Percentiles rank a stretch among this genome's conserved stretches.
These are phyloP conservation scores for Parietichytrium sp. DNA, from an alignment of 108 stramenopile species.

Conservation along the genomic window DNA sequence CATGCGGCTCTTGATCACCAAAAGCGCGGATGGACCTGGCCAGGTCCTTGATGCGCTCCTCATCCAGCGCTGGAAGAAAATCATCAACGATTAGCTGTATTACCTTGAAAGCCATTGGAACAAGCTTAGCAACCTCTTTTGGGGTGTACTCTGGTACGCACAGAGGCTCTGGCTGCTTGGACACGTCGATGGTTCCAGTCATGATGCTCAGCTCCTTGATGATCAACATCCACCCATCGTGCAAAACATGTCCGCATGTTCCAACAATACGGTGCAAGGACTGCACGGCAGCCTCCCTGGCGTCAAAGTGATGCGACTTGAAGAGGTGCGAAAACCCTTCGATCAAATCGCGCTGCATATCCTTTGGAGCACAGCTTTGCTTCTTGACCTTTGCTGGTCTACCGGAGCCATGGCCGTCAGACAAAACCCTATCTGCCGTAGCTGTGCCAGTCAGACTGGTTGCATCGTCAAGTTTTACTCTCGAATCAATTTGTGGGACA, in stretches of 20 bases:
- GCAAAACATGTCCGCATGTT: neutral
- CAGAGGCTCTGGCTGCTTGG: neutral
- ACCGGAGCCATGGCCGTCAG: too few species aligned
- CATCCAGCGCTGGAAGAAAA: neutral
- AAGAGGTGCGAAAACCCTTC: conserved; percentile 12
- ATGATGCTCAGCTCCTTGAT: conserved; percentile 14
- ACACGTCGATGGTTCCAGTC: neutral
- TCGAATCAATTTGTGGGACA: too few species aligned
- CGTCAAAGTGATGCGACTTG: neutral
- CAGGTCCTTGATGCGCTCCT: neutral
- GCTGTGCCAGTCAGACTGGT: too few species aligned
- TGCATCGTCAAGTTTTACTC: too few species aligned
- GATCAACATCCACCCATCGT: neutral
- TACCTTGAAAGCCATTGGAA: conserved; percentile 13
- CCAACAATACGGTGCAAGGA: conserved; percentile 25
- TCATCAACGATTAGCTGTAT: conserved; percentile 33
- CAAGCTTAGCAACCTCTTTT: neutral
- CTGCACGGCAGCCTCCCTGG: conserved; percentile 7
- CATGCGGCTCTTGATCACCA: conserved; percentile 23
- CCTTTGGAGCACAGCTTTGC: too few species aligned
- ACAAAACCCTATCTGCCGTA: too few species aligned
- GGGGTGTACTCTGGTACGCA: neutral
- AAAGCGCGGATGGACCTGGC: conserved; percentile 15
- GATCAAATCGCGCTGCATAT: neutral
- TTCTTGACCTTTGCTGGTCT: too few species aligned